Conservation (phyloP, 148 eudicot species). For the Nepenthes gracilis region DNA sequence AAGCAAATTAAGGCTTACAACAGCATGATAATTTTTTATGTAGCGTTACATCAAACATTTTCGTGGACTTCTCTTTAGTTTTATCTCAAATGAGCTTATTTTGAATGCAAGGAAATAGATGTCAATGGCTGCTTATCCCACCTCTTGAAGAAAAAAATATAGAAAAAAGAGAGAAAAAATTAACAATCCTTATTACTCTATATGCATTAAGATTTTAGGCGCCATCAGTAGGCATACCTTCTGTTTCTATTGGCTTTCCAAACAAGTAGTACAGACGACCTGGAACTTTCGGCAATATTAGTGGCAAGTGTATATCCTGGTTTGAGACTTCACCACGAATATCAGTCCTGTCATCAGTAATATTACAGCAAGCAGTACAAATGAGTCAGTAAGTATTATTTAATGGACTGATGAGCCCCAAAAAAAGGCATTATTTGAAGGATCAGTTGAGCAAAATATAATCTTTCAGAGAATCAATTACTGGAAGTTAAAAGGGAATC, state of each 20-base stretch:
- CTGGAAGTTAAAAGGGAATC: not conserved
- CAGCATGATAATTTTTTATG: too few species aligned
- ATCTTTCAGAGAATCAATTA: not conserved
- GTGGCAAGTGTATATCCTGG: constrained; percentile 44
- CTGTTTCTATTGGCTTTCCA: constrained; percentile 81
- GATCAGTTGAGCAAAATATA: not conserved
- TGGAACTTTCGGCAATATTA: constrained; percentile 53
- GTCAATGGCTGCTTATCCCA: too few species aligned
- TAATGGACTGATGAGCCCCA: not conserved
- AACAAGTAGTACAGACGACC: constrained; percentile 71
- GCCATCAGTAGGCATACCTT: constrained; percentile 23
- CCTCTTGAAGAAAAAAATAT: too few species aligned
- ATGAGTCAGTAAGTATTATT: not conserved
- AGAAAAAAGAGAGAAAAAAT: too few species aligned
- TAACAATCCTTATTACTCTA: too few species aligned
- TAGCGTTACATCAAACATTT: too few species aligned
- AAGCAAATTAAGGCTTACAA: too few species aligned
- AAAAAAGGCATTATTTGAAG: not conserved
- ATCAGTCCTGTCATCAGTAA: constrained; percentile 19
- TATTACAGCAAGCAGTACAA: not conserved
- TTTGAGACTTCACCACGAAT: constrained; percentile 49
- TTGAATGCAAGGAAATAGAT: too few species aligned
- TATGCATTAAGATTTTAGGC: too few species aligned
- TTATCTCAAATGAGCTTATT: too few species aligned
- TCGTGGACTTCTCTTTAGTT: too few species aligned